Percentiles rank a stretch among this genome's conserved stretches.
These are phyloP conservation scores for Lanmaoa rubissima DNA, from an alignment of 768 basidiomycete genomes.

Conservation along the genomic window DNA sequence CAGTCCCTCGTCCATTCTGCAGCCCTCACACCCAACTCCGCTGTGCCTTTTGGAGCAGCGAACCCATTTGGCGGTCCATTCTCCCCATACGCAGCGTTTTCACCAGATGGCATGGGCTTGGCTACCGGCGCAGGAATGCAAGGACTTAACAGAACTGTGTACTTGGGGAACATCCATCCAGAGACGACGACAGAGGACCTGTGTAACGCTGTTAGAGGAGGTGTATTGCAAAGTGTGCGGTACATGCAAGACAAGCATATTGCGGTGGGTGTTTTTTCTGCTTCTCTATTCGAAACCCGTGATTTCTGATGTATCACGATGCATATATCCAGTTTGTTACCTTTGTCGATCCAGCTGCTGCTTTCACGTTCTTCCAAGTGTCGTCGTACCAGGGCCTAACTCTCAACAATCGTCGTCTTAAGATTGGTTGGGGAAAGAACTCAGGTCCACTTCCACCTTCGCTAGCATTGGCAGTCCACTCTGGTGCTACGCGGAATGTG, in stretches of 20 bases:
- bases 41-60: conserved; percentile 30
- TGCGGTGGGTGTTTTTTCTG: conserved; percentile 56
- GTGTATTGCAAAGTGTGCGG: conserved; percentile 90
- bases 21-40: conserved; percentile 33
- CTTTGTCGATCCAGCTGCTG: conserved; percentile 91
- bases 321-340: conserved; percentile 73
- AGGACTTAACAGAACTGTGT: conserved; percentile 87
- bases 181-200: conserved; percentile 94
- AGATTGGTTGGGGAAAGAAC: conserved; percentile 98
- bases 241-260: conserved; percentile 98
- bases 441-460: conserved; percentile 83
- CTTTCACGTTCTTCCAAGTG: conserved; percentile 92
- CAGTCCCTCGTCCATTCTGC: conserved; percentile 61
- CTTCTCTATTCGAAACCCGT: neutral
- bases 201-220: conserved; percentile 96
- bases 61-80: conserved; percentile 37
- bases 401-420: conserved; percentile 89
- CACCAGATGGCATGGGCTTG: conserved; percentile 39
- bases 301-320: conserved; percentile 1
- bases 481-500: conserved; percentile 94
- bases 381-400: conserved; percentile 88
- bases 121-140: conserved; percentile 38
- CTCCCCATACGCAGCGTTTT: conserved; percentile 52
- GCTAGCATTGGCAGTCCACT: conserved; percentile 84
- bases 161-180: conserved; percentile 94